Percentiles rank a stretch among this genome's conserved stretches.
Conservation (phyloP, 768 basidiomycete species). For the Strobilomyces dryophilus region DNA sequence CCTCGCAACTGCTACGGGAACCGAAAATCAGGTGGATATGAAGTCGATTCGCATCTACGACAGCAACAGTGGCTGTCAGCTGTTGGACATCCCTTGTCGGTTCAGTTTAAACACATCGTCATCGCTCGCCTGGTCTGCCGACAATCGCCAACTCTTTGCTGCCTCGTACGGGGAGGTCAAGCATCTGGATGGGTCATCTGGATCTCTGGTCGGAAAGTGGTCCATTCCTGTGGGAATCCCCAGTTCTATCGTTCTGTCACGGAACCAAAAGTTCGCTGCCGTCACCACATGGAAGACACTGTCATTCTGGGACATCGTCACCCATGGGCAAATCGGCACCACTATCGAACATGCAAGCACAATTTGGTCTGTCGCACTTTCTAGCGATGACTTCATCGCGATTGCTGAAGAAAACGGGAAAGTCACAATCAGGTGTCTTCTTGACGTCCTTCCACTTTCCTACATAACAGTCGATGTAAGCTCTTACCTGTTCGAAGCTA, state of each 20-base stretch:
- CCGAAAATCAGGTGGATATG: neutral
- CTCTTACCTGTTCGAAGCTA: neutral
- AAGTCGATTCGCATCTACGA: neutral
- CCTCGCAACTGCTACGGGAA: neutral
- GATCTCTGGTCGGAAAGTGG: neutral
- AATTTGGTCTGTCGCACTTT: neutral
- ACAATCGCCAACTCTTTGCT: slow-evolving; percentile 3
- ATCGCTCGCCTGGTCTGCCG: slow-evolving; percentile 5
- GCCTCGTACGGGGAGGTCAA: neutral
- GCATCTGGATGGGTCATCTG: slow-evolving; percentile 1
- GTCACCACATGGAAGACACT: accelerated
- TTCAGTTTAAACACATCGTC: no score
- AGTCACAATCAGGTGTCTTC: neutral
- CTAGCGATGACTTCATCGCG: neutral
- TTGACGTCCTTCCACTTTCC: neutral
- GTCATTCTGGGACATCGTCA: slow-evolving; percentile 1
- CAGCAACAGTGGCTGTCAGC: no score
- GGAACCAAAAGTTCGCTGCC: neutral
- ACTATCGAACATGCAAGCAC: neutral
- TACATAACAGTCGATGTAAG: neutral
- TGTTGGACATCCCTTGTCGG: neutral
- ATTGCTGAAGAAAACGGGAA: neutral
- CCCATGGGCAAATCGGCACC: neutral
- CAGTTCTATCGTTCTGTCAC: neutral
- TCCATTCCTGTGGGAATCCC: neutral